These are phyloP conservation scores for Cercophora newfieldiana DNA, from an alignment of 495 filamentous ascomycete species.

Conservation along the genomic window DNA sequence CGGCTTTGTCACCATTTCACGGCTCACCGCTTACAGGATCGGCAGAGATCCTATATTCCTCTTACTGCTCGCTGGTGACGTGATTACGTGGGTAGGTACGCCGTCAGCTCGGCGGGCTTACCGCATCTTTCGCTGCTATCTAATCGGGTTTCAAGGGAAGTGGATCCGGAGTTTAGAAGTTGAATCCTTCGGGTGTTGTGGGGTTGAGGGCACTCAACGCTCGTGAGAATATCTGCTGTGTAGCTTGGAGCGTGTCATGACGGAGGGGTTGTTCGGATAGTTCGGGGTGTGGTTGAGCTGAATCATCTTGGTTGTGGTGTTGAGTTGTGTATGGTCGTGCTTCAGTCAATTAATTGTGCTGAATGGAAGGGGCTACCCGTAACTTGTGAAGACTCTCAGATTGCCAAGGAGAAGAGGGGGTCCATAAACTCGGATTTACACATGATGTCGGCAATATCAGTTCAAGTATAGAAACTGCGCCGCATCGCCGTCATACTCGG, in stretches of 20 bases:
- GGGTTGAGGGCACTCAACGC: neutral
- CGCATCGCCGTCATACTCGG: no score
- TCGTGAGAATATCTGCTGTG: no score
- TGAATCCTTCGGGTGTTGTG: neutral
- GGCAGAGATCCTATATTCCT: neutral
- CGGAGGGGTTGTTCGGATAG: neutral
- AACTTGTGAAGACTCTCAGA: no score
- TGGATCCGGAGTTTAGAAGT: neutral
- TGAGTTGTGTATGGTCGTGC: no score
- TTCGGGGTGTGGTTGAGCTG: neutral
- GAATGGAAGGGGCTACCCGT: no score
- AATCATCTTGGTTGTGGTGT: neutral
- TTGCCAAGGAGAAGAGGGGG: no score
- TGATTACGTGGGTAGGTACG: neutral
- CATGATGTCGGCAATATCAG: no score
- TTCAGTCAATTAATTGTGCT: no score
- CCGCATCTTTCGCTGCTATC: neutral
- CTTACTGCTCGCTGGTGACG: neutral
- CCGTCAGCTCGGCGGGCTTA: neutral
- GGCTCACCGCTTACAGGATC: no score
- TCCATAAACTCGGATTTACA: no score
- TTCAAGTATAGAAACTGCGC: no score
- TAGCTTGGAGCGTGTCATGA: no score
- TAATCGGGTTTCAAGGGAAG: neutral
- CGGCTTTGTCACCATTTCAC: neutral